Evolutionary conservation across 257 asterid species (phyloP).

Genomic region (Thymus quinquecostatus): DNA sequence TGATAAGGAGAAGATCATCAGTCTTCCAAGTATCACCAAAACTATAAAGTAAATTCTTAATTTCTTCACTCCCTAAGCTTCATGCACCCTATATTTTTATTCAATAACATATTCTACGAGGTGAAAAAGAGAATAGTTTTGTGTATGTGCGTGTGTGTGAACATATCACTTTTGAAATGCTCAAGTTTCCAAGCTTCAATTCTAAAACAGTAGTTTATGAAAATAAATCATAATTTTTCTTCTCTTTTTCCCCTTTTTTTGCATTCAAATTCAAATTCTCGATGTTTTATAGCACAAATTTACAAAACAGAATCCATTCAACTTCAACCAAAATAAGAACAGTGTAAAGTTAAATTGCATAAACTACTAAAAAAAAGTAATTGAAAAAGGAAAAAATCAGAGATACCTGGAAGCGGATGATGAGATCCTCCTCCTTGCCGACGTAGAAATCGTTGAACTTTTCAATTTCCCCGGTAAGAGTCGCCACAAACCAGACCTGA

Average conservation of each 20-base stretch:
- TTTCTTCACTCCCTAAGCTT: conserved; percentile 9
- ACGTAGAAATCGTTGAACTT: conserved; percentile 96
- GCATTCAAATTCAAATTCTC: background rate
- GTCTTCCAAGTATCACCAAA: conserved; percentile 10
- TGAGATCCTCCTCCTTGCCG: conserved; percentile 91
- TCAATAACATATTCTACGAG: background rate
- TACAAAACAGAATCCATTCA: background rate
- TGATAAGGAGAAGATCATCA: conserved; percentile 37
- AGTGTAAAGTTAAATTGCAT: background rate
- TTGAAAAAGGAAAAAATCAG: background rate
- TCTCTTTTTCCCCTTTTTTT: background rate
- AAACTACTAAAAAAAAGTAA: background rate
- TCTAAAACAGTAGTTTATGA: background rate
- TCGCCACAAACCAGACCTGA: conserved; percentile 71
- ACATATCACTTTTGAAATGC: background rate
- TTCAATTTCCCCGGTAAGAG: conserved; percentile 72
- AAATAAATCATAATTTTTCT: background rate
- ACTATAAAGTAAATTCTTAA: conserved; percentile 11
- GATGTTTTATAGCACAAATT: background rate
- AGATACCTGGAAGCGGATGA: conserved; percentile 81
- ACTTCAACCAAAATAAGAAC: background rate
- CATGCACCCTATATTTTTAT: conserved; percentile 15
- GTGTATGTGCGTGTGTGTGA: background rate
- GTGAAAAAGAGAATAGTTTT: background rate
- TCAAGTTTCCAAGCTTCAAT: conserved; percentile 25